A percentile compares a stretch with the other conserved stretches of the same genome.
phyloP scores from a whole-genome alignment of 371 early-diverging fungal species.

The Mortierella polycephala region DNA sequence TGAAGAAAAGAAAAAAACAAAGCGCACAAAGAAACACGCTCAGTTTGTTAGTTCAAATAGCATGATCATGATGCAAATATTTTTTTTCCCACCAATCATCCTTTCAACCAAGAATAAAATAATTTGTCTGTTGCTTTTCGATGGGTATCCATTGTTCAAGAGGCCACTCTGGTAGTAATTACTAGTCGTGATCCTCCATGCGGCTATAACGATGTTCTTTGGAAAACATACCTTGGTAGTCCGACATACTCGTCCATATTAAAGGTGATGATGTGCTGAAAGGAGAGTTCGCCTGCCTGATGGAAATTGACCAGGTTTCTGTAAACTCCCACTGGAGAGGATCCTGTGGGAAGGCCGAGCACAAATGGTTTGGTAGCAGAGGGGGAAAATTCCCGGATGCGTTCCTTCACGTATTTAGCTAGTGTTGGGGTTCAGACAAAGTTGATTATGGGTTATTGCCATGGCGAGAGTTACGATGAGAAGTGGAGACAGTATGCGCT shows the following conservation, averaged over 20 bases:
- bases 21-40: neutral
- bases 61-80: neutral
- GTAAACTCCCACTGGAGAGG: slow-evolving; percentile 83
- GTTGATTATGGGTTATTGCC: neutral
- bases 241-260: slow-evolving; percentile 80
- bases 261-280: slow-evolving; percentile 72
- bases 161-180: too few species aligned
- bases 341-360: slow-evolving; percentile 80
- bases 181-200: too few species aligned
- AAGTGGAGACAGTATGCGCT: slow-evolving; percentile 6
- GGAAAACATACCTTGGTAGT: slow-evolving; percentile 27
- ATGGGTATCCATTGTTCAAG: too few species aligned
- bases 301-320: slow-evolving; percentile 69
- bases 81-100: too few species aligned
- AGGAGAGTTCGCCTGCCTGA: slow-evolving; percentile 68
- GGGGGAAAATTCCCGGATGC: slow-evolving; percentile 85
- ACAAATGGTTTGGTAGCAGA: slow-evolving; percentile 83
- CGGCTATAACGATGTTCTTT: neutral
- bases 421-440: too few species aligned
- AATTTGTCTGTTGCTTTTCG: too few species aligned
- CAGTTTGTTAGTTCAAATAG: neutral
- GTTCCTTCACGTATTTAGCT: slow-evolving; percentile 85
- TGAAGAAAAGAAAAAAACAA: neutral
- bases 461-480: too few species aligned
- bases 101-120: too few species aligned